phyloP scores from a whole-genome alignment of 2,329 filamentous ascomycete genomes.

The Trichoderma koningii region DNA sequence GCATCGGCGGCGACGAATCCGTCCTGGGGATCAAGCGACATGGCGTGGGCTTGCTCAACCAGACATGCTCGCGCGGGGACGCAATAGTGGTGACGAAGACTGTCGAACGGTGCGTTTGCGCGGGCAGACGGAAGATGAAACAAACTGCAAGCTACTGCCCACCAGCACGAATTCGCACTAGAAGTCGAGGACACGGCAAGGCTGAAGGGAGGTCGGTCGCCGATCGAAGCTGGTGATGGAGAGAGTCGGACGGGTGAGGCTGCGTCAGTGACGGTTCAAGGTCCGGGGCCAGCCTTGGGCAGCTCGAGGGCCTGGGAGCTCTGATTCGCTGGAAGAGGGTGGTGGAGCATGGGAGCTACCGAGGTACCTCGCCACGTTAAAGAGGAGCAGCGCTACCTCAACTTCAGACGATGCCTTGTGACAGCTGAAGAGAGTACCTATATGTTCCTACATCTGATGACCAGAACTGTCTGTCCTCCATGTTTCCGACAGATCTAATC shows the following conservation, averaged over 20 bases:
- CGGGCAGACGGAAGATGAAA: neutral
- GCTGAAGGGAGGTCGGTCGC: neutral
- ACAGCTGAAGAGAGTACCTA: too few relatives aligned
- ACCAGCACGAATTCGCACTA: neutral
- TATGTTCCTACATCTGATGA: too few relatives aligned
- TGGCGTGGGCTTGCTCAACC: slow-evolving; percentile 31
- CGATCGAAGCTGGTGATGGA: slow-evolving; percentile 16
- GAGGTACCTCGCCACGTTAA: neutral
- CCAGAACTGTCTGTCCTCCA: too few relatives aligned
- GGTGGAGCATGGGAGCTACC: slow-evolving; percentile 13
- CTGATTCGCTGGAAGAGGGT: slow-evolving; percentile 12
- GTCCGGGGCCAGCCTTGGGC: neutral
- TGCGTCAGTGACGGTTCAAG: slow-evolving; percentile 22
- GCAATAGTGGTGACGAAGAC: neutral
- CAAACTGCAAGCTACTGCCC: neutral
- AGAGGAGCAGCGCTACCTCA: too few relatives aligned
- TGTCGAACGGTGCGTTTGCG: neutral
- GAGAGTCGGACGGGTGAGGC: neutral
- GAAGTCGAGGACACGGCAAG: neutral
- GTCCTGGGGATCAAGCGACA: slow-evolving; percentile 49
- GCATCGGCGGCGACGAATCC: slow-evolving; percentile 72
- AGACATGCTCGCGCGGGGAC: slow-evolving; percentile 29
- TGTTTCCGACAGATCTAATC: too few relatives aligned
- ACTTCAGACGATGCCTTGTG: too few relatives aligned
- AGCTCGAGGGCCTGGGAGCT: slow-evolving; percentile 1